A percentile compares a stretch with the other conserved stretches of the same genome.
Evolutionary conservation across 129 eudicot species (phyloP).

Genomic region (Lactuca saligna): DNA sequence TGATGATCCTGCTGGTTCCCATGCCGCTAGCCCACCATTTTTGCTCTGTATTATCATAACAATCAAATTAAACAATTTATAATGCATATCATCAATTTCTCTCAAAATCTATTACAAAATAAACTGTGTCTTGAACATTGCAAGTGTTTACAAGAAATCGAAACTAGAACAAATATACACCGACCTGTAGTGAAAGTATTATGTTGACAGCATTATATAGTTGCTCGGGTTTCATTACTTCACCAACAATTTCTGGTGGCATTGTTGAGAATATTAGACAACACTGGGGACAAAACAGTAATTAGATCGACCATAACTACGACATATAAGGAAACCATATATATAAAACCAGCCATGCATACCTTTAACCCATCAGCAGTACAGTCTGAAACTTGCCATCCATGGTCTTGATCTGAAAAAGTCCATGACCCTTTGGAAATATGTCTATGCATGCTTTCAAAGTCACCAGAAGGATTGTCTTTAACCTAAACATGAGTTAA

Average conservation of each 20-base stretch:
- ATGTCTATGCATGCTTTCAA: conserved; percentile 75
- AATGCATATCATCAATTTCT: too few relatives aligned
- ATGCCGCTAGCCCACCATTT: conserved; percentile 86
- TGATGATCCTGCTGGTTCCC: conserved; percentile 88
- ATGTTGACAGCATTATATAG: conserved; percentile 69
- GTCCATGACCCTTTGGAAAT: conserved; percentile 93
- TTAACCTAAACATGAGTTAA: conserved; percentile 47
- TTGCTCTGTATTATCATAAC: conserved; percentile 54
- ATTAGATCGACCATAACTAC: background rate
- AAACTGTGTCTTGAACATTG: background rate
- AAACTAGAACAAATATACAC: background rate
- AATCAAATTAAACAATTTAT: background rate
- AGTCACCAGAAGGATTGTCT: conserved; percentile 85
- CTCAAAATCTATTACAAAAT: too few relatives aligned
- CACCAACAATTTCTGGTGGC: conserved; percentile 88
- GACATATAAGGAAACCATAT: too few relatives aligned
- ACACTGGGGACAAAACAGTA: conserved; percentile 43
- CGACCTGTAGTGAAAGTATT: conserved; percentile 79
- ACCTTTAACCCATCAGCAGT: conserved; percentile 91
- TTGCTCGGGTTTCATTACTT: conserved; percentile 49
- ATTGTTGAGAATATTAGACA: conserved; percentile 66
- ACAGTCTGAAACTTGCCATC: conserved; percentile 95
- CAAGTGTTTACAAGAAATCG: background rate
- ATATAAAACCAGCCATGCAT: background rate
- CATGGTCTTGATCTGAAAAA: conserved; percentile 90